Evolutionary conservation across 148 eudicot genomes (phyloP).

Genomic region (Selenicereus undatus): DNA sequence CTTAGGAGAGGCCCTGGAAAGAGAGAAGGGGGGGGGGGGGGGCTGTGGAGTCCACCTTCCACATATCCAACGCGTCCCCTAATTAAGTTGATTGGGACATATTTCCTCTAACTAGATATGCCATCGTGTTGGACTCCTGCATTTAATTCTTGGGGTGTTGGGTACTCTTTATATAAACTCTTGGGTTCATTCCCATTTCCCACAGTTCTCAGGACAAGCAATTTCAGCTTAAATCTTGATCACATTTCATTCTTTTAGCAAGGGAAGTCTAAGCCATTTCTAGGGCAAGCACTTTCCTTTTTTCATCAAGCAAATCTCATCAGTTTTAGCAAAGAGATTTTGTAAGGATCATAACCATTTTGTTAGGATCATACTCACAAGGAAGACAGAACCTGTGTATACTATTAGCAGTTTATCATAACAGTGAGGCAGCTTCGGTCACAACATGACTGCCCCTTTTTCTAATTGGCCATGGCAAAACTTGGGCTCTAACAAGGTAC

Average conservation of each 20-base stretch:
- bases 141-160: slow-evolving; percentile 19
- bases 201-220: neutral
- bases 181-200: slow-evolving; percentile 12
- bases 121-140: slow-evolving; percentile 14
- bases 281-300: neutral
- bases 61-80: neutral
- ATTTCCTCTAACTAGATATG: slow-evolving; percentile 25
- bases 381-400: too few species aligned
- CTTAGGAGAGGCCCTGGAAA: too few species aligned
- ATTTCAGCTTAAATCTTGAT: neutral
- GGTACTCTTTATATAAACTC: slow-evolving; percentile 22
- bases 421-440: neutral
- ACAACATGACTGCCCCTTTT: slow-evolving; percentile 52
- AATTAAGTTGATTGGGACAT: slow-evolving; percentile 22
- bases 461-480: slow-evolving; percentile 78
- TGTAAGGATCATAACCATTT: too few species aligned
- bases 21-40: too few species aligned
- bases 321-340: too few species aligned
- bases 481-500: slow-evolving; percentile 70
- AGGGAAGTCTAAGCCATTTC: neutral
- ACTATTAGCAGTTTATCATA: neutral
- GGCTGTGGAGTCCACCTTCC: neutral
- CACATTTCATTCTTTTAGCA: neutral
- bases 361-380: too few species aligned
- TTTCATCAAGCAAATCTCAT: too few species aligned